Percentiles rank a stretch among this genome's conserved stretches.
phyloP scores from a whole-genome alignment of 192 early-diverging fungal species.

The Podila epigama region DNA sequence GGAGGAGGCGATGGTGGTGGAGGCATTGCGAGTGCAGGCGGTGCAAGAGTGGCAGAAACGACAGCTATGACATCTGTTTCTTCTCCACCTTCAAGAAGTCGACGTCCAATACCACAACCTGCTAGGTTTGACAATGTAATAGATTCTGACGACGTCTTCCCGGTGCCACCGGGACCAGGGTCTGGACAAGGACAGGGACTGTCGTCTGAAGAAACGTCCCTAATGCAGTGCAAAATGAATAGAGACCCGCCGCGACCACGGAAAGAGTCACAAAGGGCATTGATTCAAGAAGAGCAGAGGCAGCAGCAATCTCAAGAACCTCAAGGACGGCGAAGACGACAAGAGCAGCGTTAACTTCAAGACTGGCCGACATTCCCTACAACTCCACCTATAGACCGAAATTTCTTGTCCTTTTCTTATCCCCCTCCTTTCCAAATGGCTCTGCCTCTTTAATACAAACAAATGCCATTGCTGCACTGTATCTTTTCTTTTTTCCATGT shows the following conservation, averaged over 20 bases:
- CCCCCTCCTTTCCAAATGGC: too few relatives aligned
- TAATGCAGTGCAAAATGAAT: background rate
- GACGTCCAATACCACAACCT: background rate
- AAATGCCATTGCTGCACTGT: too few relatives aligned
- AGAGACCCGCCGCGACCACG: background rate
- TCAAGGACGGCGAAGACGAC: background rate
- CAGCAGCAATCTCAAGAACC: background rate
- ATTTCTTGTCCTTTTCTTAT: too few relatives aligned
- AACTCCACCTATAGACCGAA: too few relatives aligned
- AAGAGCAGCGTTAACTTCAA: too few relatives aligned
- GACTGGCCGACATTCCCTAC: too few relatives aligned
- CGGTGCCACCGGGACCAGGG: background rate
- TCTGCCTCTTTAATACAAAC: too few relatives aligned
- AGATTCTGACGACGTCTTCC: background rate
- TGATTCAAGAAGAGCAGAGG: background rate
- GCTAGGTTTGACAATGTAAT: background rate
- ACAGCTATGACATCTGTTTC: background rate
- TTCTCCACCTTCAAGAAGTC: background rate
- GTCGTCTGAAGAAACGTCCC: background rate
- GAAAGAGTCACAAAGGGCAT: background rate
- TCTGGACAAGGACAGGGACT: background rate
- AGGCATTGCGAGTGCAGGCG: too few relatives aligned
- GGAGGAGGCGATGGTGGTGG: too few relatives aligned
- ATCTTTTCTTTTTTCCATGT: too few relatives aligned
- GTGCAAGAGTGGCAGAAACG: background rate